phyloP scores from a whole-genome alignment of 805 yeast species.

The Ogataea ganodermae region DNA sequence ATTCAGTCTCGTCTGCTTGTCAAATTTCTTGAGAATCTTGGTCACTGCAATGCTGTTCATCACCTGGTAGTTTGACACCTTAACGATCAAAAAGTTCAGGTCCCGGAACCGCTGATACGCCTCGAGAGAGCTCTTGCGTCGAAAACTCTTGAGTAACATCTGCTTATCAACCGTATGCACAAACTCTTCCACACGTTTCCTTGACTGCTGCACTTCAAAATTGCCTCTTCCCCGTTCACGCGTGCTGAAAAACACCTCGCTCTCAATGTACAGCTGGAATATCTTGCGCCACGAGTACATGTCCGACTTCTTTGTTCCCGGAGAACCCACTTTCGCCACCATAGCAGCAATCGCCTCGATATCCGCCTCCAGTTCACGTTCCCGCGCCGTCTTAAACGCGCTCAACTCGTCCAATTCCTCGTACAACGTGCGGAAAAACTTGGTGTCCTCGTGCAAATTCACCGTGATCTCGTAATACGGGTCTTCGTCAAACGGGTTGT shows the following conservation, averaged over 20 bases:
- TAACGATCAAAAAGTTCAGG: slow-evolving; percentile 56
- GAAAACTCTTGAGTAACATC: slow-evolving; percentile 43
- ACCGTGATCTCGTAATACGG: slow-evolving; percentile 33
- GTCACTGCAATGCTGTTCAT: slow-evolving; percentile 64
- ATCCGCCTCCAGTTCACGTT: slow-evolving; percentile 41
- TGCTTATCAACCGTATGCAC: slow-evolving; percentile 40
- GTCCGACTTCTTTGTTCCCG: slow-evolving; percentile 50
- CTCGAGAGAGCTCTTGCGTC: slow-evolving; percentile 43
- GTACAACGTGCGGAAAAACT: slow-evolving; percentile 59
- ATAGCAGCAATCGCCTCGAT: slow-evolving; percentile 45
- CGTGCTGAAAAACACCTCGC: slow-evolving; percentile 57
- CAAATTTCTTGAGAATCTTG: slow-evolving; percentile 74
- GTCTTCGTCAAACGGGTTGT: slow-evolving; percentile 29
- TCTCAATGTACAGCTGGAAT: slow-evolving; percentile 63
- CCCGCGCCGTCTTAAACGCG: slow-evolving; percentile 44
- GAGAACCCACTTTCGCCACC: slow-evolving; percentile 42
- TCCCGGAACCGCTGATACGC: slow-evolving; percentile 53
- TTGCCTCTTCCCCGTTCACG: slow-evolving; percentile 47
- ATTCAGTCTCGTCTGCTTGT: slow-evolving; percentile 64
- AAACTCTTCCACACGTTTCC: slow-evolving; percentile 45
- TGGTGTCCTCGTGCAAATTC: slow-evolving; percentile 54
- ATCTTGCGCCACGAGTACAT: slow-evolving; percentile 71
- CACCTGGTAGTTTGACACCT: slow-evolving; percentile 59
- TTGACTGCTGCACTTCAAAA: slow-evolving; percentile 47
- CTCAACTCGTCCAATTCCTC: slow-evolving; percentile 54